Percentiles rank a stretch among this genome's conserved stretches.
phyloP scores from a whole-genome alignment of 2,329 filamentous ascomycete genomes.

The Fusarium chuoi region DNA sequence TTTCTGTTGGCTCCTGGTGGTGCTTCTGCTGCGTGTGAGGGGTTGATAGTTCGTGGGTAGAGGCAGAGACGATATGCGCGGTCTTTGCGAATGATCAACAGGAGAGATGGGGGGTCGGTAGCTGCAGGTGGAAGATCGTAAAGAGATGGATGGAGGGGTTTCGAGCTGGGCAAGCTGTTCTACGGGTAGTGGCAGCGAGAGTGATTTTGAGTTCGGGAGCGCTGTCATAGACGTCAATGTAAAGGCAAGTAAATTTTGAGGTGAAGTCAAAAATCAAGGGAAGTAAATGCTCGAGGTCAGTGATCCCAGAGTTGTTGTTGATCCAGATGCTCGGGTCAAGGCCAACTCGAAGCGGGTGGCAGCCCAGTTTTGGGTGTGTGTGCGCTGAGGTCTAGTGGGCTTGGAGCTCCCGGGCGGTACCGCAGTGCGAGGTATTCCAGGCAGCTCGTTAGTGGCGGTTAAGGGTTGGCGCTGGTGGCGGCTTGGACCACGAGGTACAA shows the following conservation, averaged over 20 bases:
- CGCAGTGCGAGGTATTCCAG: constrained; percentile 14
- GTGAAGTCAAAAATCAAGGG: constrained; percentile 5
- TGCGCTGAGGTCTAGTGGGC: constrained; percentile 21
- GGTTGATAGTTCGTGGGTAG: constrained; percentile 36
- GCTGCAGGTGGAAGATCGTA: constrained; percentile 19
- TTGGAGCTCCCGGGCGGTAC: constrained; percentile 21
- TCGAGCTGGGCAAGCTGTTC: constrained; percentile 13
- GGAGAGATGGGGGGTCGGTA: constrained; percentile 32
- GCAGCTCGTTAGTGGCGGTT: constrained; percentile 35
- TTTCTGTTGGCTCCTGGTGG: constrained; percentile 2
- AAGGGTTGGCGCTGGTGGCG: constrained; percentile 33
- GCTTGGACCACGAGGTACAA: constrained; percentile 33
- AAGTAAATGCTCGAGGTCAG: background rate
- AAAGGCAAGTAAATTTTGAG: background rate
- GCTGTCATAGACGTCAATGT: constrained; percentile 4
- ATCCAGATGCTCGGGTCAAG: constrained; percentile 45
- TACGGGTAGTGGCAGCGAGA: background rate
- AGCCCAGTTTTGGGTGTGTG: constrained; percentile 40
- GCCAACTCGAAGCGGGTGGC: constrained; percentile 41
- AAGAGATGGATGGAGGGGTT: background rate
- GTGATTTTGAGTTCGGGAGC: constrained; percentile 4
- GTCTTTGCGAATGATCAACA: constrained; percentile 36
- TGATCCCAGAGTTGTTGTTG: constrained; percentile 25
- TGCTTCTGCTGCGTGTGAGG: constrained; percentile 25
- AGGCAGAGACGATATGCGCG: constrained; percentile 34